A percentile compares a stretch with the other conserved stretches of the same genome.
phyloP scores from a whole-genome alignment of 129 eudicot genomes.

The Chrysanthemum seticuspe region DNA sequence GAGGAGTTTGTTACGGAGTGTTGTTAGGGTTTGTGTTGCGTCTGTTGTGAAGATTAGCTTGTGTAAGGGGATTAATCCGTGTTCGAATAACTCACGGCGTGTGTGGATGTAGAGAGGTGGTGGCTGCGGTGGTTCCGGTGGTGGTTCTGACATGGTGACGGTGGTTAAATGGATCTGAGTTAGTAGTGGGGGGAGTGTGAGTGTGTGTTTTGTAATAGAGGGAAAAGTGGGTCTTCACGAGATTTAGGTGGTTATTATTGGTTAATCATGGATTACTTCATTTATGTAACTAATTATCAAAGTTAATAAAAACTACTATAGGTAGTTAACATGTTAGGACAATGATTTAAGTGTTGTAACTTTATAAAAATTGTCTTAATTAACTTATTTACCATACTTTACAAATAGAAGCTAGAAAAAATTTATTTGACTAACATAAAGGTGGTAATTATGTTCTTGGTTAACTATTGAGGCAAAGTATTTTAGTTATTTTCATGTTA shows the following conservation, averaged over 20 bases:
- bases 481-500: too few relatives aligned
- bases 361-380: too few relatives aligned
- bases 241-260: conserved; percentile 17
- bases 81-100: conserved; percentile 40
- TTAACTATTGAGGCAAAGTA: too few relatives aligned
- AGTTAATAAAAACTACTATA: too few relatives aligned
- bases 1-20: conserved; percentile 62
- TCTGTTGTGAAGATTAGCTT: conserved; percentile 41
- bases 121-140: neutral
- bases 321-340: too few relatives aligned
- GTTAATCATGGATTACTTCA: conserved; percentile 20
- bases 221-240: conserved; percentile 7
- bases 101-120: conserved; percentile 30
- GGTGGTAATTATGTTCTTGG: too few relatives aligned
- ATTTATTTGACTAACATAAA: too few relatives aligned
- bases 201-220: conserved; percentile 6
- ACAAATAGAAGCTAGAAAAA: too few relatives aligned
- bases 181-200: conserved; percentile 18
- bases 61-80: conserved; percentile 38
- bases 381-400: too few relatives aligned
- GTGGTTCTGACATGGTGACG: conserved; percentile 23
- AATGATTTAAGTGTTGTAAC: too few relatives aligned
- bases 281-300: neutral
- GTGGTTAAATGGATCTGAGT: conserved; percentile 30
- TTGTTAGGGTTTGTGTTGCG: conserved; percentile 38